A percentile compares a stretch with the other conserved stretches of the same genome.
Conservation (phyloP, 2,329 filamentous ascomycete genomes). For the Coniochaeta ligniaria region DNA sequence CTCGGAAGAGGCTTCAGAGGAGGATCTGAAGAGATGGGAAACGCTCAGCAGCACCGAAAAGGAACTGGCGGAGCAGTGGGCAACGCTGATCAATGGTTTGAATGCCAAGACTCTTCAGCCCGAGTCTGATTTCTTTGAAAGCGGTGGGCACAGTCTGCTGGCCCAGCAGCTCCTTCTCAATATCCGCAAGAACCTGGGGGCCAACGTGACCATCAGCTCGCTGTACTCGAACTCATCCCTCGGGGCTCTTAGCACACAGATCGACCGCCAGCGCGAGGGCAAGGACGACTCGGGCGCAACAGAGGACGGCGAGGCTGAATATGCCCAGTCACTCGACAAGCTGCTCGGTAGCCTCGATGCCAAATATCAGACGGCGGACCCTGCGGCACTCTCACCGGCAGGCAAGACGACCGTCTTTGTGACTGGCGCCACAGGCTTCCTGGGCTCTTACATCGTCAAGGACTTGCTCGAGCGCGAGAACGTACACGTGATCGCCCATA, state of each 20-base stretch:
- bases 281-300: slow-evolving; percentile 12
- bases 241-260: slow-evolving; percentile 38
- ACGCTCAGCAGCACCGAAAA: slow-evolving; percentile 50
- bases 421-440: slow-evolving; percentile 85
- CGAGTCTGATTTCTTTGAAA: slow-evolving; percentile 65
- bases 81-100: slow-evolving; percentile 57
- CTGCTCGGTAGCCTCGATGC: slow-evolving; percentile 30
- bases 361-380: slow-evolving; percentile 25
- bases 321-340: slow-evolving; percentile 42
- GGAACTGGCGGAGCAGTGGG: slow-evolving; percentile 66
- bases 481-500: slow-evolving; percentile 64
- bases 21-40: slow-evolving; percentile 33
- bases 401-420: slow-evolving; percentile 59
- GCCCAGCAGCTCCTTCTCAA: slow-evolving; percentile 75
- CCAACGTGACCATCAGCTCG: slow-evolving; percentile 58
- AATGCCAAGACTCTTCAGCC: slow-evolving; percentile 59
- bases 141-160: slow-evolving; percentile 74
- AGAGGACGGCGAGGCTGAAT: slow-evolving; percentile 32
- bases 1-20: slow-evolving; percentile 34
- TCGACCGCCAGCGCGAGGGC: slow-evolving; percentile 32
- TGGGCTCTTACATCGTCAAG: slow-evolving; percentile 72
- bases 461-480: slow-evolving; percentile 61
- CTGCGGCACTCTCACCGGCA: slow-evolving; percentile 15
- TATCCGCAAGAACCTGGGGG: slow-evolving; percentile 35
- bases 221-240: slow-evolving; percentile 60